Base-by-base conservation (phyloP, 148 eudicot species). In the Rhododendron kiyosumense region DNA sequence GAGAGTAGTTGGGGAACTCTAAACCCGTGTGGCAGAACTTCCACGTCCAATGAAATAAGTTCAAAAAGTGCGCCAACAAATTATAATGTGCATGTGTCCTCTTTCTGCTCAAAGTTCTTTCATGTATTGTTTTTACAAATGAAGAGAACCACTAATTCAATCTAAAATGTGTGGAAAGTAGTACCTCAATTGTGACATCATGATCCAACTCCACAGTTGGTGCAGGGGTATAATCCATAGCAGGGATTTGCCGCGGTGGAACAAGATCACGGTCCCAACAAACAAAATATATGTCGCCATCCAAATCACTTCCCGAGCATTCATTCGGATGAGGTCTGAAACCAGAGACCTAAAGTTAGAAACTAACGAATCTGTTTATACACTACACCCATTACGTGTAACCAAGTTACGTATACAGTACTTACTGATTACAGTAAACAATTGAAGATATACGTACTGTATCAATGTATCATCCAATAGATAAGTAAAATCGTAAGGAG, bases 291-390 rank as follows among this genome's bases (percentile, higher is more conserved):
- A 96, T 88, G 90, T 96, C 99, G 54, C 99, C 99, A 88, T 96
- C 99, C 88, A 96, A 91, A 88, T 96, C 99, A 89, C 99, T 96
- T 86, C 99, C 99, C 9, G 99, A 96, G 86, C 99, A 96, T 92
- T 96, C 99, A 90, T 95, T 94, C 22, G 99, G 97, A 89, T 96
- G 99, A 82, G 99, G 99, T 81, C 98, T 96, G 92, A 61, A 12
- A 86, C 84, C 7, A 51, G 51, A 74, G 30, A 30, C 46, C 52
- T 7, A n/a, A 30, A 51, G 76, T 82, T 71, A 36, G 84, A 49
- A 65, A 32, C 38, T 28, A 41, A 51, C 5, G 13, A 73, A 32
- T 11, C 20, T 78, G 3, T 26, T 71, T 32, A 5, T 5, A 32
- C 8, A 30, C 6, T 13, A 30, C 20, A 32, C 20, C 76, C 76